Conservation (phyloP, 352 stramenopile species). For the Globisporangium nunn region DNA sequence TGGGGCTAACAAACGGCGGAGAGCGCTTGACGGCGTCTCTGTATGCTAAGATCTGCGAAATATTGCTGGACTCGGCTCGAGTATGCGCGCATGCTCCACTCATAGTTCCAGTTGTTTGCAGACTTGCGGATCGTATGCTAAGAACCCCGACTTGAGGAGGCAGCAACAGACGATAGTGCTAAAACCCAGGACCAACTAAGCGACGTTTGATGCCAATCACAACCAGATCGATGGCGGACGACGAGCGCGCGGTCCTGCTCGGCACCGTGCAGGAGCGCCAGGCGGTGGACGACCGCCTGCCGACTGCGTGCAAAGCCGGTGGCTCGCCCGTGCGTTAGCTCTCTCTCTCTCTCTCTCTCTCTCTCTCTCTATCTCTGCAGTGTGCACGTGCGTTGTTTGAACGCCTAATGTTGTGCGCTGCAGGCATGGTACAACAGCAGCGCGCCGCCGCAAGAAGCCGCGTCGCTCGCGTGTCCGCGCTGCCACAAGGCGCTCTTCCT, state of each 20-base stretch:
- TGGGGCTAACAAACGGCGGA: background rate
- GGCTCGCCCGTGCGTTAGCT: conserved; percentile 48
- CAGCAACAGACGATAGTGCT: background rate
- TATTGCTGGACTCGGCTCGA: background rate
- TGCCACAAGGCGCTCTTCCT: conserved; percentile 57
- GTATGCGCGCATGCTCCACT: background rate
- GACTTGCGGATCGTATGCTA: background rate
- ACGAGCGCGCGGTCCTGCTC: conserved; percentile 56
- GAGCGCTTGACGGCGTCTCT: background rate
- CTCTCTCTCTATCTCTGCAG: background rate
- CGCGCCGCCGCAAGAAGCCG: conserved; percentile 28
- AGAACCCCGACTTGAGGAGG: background rate
- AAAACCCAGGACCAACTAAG: background rate
- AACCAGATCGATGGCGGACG: conserved; percentile 18
- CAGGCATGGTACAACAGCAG: conserved; percentile 47
- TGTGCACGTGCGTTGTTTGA: background rate
- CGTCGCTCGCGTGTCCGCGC: conserved; percentile 41
- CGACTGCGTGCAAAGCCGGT: conserved; percentile 72
- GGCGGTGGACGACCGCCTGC: conserved; percentile 51
- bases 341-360: conserved; percentile 5
- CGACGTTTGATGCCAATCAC: background rate
- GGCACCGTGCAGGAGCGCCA: conserved; percentile 63
- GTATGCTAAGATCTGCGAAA: background rate
- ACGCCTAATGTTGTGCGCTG: background rate
- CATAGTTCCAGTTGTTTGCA: background rate